Base-by-base conservation (phyloP, 2,329 filamentous ascomycete genomes). In the Sporothrix variecibatus region DNA sequence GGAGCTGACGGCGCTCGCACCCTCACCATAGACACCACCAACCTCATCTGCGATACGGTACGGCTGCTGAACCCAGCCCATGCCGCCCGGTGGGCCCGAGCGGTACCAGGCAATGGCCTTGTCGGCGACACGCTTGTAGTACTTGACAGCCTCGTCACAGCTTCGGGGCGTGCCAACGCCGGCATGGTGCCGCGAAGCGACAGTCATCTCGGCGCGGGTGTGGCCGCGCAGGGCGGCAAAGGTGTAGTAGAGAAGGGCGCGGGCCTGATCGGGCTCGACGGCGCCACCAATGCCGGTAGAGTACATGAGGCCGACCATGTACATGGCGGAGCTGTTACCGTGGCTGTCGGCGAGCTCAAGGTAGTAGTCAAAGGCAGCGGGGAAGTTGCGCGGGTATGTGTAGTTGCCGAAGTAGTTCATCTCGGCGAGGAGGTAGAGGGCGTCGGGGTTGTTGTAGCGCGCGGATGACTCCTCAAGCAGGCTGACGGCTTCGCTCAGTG, bases 331-430 rank as follows among this genome's bases (percentile, higher is more conserved):
- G 77, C 90, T 92, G 82, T 99, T 98, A 62, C 95, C 96, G 77
- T 92, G 89, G 75, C 91, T 82, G 23, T 87, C 87, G 2, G 95
- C 94, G 72, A 99, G 87, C 75, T 91, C 87, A 76, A 93, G 86
- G 82, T 98, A 99, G 84, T 94, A 89, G 77, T 88, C 86, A 81
- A 97, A 97, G 0, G 96, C 94, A 67, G 89, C 87, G 43, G 88
- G 86, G 78, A 97, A 94, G 80, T 98, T 91, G 77, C 92, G 88
- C 1, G 95, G 95, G 79, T 98, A 89, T 28, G 93, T 93, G 82
- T 92, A 97, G 82, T 98, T 98, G 81, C 96, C 96, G 79, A 96
- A 94, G 83, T 98, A 98, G 85, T 97, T 97, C 87, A 99, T 92
- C 81, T 99, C 94, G 23, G 94, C 96, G 31, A 99, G 87, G 20